phyloP scores from a whole-genome alignment of 768 basidiomycete genomes.

The Leccinum subtestaceum region DNA sequence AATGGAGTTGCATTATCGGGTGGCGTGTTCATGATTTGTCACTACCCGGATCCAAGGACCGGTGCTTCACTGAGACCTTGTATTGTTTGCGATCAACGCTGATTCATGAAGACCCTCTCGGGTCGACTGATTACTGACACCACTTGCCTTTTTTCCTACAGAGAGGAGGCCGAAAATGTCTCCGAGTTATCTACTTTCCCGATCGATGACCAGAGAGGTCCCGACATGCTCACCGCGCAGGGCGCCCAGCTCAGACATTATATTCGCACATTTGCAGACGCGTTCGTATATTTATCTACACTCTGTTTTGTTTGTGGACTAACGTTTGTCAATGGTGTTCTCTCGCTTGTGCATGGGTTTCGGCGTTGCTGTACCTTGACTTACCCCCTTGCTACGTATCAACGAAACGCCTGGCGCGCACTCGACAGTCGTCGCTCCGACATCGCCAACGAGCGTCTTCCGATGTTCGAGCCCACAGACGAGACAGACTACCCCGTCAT shows the following conservation, averaged over 20 bases:
- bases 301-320: background rate
- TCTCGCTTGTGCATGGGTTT: background rate
- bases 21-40: background rate
- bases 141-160: conserved; percentile 22
- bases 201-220: conserved; percentile 38
- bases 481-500: conserved; percentile 42
- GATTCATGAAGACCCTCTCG: background rate
- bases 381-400: background rate
- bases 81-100: background rate
- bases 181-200: conserved; percentile 54
- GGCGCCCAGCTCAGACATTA: conserved; percentile 54
- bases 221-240: conserved; percentile 62
- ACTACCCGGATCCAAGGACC: background rate
- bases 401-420: background rate
- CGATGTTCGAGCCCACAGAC: conserved; percentile 44
- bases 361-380: background rate
- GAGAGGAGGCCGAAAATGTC: conserved; percentile 77
- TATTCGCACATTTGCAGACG: conserved; percentile 74
- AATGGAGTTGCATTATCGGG: background rate
- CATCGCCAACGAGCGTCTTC: conserved; percentile 71
- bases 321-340: background rate
- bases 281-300: conserved; percentile 44
- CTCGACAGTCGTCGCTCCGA: conserved; percentile 63
- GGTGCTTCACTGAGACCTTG: too few species aligned
- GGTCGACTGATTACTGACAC: background rate